A percentile compares a stretch with the other conserved stretches of the same genome.
phyloP scores from a whole-genome alignment of 768 basidiomycete species.

The Sporobolomyces phaffii region DNA sequence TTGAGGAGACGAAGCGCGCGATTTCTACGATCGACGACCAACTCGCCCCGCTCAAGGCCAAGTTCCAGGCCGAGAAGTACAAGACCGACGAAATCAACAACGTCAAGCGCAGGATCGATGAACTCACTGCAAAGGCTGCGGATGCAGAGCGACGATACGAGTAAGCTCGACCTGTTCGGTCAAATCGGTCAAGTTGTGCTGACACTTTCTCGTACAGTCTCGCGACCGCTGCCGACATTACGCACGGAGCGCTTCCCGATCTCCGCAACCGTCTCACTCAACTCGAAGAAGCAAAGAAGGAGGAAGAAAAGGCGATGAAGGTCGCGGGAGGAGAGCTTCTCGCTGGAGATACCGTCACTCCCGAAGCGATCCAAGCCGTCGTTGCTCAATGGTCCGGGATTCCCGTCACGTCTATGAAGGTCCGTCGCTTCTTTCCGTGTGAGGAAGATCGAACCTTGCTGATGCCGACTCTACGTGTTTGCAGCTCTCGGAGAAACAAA shows the following conservation, averaged over 20 bases:
- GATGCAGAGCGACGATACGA: slow-evolving; percentile 80
- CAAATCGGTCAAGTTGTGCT: no score
- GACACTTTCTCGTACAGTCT: slow-evolving; percentile 59
- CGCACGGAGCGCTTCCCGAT: slow-evolving; percentile 88
- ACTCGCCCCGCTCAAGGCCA: slow-evolving; percentile 49
- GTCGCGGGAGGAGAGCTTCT: slow-evolving; percentile 38
- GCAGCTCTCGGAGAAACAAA: slow-evolving; percentile 60
- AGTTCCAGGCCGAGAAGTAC: slow-evolving; percentile 40
- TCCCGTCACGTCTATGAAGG: slow-evolving; percentile 56
- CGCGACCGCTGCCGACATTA: slow-evolving; percentile 70
- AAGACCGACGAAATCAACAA: slow-evolving; percentile 61
- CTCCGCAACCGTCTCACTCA: slow-evolving; percentile 54
- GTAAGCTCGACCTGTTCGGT: no score
- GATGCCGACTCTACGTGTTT: slow-evolving; percentile 1
- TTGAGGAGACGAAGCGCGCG: slow-evolving; percentile 64
- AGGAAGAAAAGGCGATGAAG: slow-evolving; percentile 54
- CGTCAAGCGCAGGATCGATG: slow-evolving; percentile 75
- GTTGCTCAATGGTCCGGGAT: slow-evolving; percentile 89
- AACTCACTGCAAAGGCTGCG: slow-evolving; percentile 81
- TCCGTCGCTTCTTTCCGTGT: neutral
- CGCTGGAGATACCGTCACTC: slow-evolving; percentile 48
- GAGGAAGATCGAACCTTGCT: no score
- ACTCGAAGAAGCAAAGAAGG: slow-evolving; percentile 63
- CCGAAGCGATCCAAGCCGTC: slow-evolving; percentile 81
- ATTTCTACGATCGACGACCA: slow-evolving; percentile 56